Evolutionary conservation across 192 early-diverging fungal species (phyloP), one percentile per base, ranked within the genome.

Genomic region (Rhizophagus sp.): DNA sequence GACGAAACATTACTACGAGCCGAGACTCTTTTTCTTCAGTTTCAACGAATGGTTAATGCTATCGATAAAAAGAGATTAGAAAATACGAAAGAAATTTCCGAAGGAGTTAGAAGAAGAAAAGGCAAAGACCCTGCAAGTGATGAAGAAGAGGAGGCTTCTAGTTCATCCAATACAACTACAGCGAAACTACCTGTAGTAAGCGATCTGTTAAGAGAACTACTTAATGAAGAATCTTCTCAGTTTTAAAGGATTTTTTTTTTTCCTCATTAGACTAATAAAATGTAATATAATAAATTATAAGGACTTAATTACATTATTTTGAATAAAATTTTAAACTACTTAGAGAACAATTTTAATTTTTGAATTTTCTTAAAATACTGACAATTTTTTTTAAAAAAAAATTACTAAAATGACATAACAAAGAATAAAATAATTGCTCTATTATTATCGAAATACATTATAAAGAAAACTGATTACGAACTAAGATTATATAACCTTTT

Each of bases 1-100:
- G 89, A 94, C 71, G 90, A 93, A 68, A 92, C 91, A 10, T 88
- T 97, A 2, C 91, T 92, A 80, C 88, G 92, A 9, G 94, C 96
- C 9, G 94, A 96, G 52, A 87, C 94, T 17, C 82, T 95, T 19
- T 95, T 88, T 80, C 87, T 92, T 65, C 87, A 91, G 39, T 88
- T 93, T 79, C 70, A 88, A 65, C 85, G 86, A 73, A 80, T 88
- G 4, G 85, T 87, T 0, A 83, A 86, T 30, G 86, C 82, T 19
- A 79, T 90, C 15, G 88, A 91, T 33, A 62, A 75, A 30, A 87
- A 85, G 39, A 69, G 83, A 49, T 57, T n/a, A 7, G 52, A 6
- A 57, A 19, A 7, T 19, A 57, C 52, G 6, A 57, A 17, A 6
- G 52, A 57, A 57, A 57, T 1, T 12, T 47, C 44, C 30, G 30